Conservation (phyloP, 306 rosid species). For the Dalbergia cultrata region DNA sequence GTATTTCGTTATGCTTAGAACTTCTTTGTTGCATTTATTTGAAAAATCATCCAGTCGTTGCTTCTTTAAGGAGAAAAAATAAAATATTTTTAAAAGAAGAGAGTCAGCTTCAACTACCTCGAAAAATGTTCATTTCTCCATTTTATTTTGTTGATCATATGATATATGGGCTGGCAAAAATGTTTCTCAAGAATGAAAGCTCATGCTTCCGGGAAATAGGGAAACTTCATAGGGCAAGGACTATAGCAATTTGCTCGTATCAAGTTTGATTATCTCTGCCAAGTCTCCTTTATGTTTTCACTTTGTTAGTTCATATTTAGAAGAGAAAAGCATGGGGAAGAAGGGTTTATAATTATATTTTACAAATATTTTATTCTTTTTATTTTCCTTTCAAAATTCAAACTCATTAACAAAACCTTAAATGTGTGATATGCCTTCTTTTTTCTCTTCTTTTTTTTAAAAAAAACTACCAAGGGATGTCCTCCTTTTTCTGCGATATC, state of each 20-base stretch:
- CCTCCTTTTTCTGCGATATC: too few relatives aligned
- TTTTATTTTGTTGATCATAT: background rate
- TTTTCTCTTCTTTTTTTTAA: too few relatives aligned
- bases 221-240: background rate
- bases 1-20: too few relatives aligned
- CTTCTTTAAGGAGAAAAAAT: background rate
- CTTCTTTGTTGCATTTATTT: background rate
- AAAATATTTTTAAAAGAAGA: background rate
- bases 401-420: too few relatives aligned
- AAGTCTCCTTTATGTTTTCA: background rate
- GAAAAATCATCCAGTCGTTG: background rate
- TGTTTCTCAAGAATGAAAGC: background rate
- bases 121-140: background rate
- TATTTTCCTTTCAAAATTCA: too few relatives aligned
- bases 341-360: too few relatives aligned
- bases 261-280: background rate
- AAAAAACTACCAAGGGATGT: too few relatives aligned
- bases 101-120: background rate
- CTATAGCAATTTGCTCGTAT: background rate
- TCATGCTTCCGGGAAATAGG: background rate
- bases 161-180: background rate
- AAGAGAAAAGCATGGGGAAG: too few relatives aligned
- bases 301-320: too few relatives aligned
- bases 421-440: too few relatives aligned
- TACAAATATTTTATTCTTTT: too few relatives aligned